Evolutionary conservation across 306 rosid species (phyloP), one percentile per base, ranked within the genome.

Genomic region (Lupinus albus): DNA sequence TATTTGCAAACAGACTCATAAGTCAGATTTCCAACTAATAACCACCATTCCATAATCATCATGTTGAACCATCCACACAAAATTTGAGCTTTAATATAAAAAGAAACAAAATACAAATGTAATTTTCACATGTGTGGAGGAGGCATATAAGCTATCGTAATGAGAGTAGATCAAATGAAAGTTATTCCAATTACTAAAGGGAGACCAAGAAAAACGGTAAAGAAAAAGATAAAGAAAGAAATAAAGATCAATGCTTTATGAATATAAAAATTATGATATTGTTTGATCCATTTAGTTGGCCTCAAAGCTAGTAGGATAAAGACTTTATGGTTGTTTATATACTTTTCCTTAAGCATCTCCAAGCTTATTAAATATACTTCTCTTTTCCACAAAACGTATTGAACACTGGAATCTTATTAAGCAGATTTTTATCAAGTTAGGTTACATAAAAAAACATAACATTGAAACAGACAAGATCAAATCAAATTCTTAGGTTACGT

Each of bases 281-380:
- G n/a, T n/a, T n/a, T n/a, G n/a, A n/a, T n/a, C n/a, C n/a, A n/a
- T n/a, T n/a, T n/a, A n/a, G n/a, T n/a, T n/a, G n/a, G n/a, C n/a
- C n/a, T n/a, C n/a, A n/a, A n/a, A n/a, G n/a, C n/a, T n/a, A n/a
- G n/a, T n/a, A n/a, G n/a, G n/a, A n/a, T n/a, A n/a, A n/a, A n/a
- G n/a, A n/a, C n/a, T n/a, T n/a, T n/a, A n/a, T n/a, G n/a, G n/a
- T n/a, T n/a, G n/a, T n/a, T n/a, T n/a, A n/a, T n/a, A n/a, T n/a
- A 54, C 15, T 54, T 55, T 9, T 45, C 49, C 15, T 33, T 57
- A 12, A 18, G 32, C 21, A 13, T 14, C 10, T 11, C 51, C 61
- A 68, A 68, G 54, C 42, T 52, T n/a, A 38, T 18, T 16, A 59
- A 60, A 20, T 16, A 46, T n/a, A 20, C 6, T 16, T 17, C 51